Conservation (phyloP, 2,329 filamentous ascomycete species). For the Coniella vitis region DNA sequence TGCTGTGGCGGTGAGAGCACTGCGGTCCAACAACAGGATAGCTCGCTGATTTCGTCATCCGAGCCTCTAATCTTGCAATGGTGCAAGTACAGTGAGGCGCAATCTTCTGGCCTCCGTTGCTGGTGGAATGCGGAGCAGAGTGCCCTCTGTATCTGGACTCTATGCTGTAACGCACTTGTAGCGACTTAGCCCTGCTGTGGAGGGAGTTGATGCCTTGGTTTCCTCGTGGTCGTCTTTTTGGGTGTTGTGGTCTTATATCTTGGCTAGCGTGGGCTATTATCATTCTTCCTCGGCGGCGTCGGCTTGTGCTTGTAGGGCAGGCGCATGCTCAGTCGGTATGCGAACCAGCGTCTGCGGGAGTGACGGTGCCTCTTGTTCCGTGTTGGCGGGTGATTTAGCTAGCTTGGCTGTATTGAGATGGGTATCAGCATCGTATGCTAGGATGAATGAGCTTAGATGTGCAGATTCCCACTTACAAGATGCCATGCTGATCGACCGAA, state of each 20-base stretch:
- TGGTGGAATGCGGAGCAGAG: too few species aligned
- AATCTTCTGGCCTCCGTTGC: too few species aligned
- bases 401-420: constrained; percentile 53
- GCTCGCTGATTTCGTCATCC: too few species aligned
- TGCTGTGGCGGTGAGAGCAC: not conserved
- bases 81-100: too few species aligned
- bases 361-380: constrained; percentile 33
- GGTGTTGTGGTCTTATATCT: constrained; percentile 3
- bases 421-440: not conserved
- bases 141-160: too few species aligned
- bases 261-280: constrained; percentile 3
- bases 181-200: too few species aligned
- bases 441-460: constrained; percentile 11
- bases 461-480: constrained; percentile 52
- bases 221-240: not conserved
- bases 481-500: constrained; percentile 80
- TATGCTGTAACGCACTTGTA: too few species aligned
- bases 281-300: constrained; percentile 39
- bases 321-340: constrained; percentile 74
- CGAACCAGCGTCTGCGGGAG: constrained; percentile 77
- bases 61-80: too few species aligned
- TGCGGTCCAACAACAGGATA: not conserved
- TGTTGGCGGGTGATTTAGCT: constrained; percentile 47
- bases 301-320: constrained; percentile 54
- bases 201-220: too few species aligned